Evolutionary conservation across 345 rosid genomes (phyloP).

Genomic region (Salix brachista): DNA sequence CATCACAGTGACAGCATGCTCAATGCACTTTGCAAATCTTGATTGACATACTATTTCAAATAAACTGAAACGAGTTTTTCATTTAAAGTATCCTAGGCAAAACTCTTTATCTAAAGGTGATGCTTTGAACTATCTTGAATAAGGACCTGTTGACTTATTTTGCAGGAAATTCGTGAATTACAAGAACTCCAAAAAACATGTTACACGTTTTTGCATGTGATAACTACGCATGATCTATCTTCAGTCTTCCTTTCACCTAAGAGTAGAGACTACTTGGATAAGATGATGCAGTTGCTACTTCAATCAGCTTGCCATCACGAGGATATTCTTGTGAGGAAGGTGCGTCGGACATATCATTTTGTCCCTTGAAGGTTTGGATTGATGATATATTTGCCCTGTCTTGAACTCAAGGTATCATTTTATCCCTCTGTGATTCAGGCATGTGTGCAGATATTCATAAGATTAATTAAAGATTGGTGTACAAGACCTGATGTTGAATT

Average conservation of each 20-base stretch:
- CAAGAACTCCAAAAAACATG: slow-evolving; percentile 84
- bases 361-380: background rate
- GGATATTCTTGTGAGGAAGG: slow-evolving; percentile 80
- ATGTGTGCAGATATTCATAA: slow-evolving; percentile 84
- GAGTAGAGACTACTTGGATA: slow-evolving; percentile 49
- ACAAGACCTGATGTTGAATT: slow-evolving; percentile 53
- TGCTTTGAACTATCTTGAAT: background rate
- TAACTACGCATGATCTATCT: slow-evolving; percentile 74
- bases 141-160: background rate
- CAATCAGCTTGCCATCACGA: slow-evolving; percentile 65
- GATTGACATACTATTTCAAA: background rate
- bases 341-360: slow-evolving; percentile 21
- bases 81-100: background rate
- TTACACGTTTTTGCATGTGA: slow-evolving; percentile 85
- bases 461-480: slow-evolving; percentile 92
- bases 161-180: slow-evolving; percentile 78
- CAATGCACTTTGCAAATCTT: background rate
- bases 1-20: background rate
- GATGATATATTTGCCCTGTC: slow-evolving; percentile 3
- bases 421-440: slow-evolving; percentile 40
- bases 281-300: slow-evolving; percentile 67
- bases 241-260: slow-evolving; percentile 71
- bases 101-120: background rate
- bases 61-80: background rate
- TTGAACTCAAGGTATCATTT: slow-evolving; percentile 4